phyloP scores from a whole-genome alignment of 192 early-diverging fungal genomes.

The Rhizophagus prolifer region DNA sequence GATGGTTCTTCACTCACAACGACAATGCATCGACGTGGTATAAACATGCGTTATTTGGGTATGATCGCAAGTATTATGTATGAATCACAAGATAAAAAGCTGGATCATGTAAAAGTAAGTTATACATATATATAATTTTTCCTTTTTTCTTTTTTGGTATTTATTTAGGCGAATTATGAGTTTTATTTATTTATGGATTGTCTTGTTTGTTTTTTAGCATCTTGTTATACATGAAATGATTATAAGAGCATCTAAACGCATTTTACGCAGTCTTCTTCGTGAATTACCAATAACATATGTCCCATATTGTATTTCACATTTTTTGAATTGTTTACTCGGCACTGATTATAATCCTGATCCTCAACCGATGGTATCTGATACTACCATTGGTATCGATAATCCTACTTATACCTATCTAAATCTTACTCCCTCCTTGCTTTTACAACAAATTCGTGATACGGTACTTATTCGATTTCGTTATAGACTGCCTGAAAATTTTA shows the following conservation, averaged over 20 bases:
- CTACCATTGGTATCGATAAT: conserved; percentile 29
- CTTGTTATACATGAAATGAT: conserved; percentile 87
- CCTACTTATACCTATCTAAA: conserved; percentile 42
- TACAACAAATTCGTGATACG: conserved; percentile 58
- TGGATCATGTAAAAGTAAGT: conserved; percentile 52
- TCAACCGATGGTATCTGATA: conserved; percentile 43
- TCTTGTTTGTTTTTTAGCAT: conserved; percentile 38
- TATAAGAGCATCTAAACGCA: conserved; percentile 79
- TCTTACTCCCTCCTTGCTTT: conserved; percentile 66
- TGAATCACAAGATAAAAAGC: conserved; percentile 50
- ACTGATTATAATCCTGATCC: conserved; percentile 58
- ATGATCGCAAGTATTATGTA: conserved; percentile 67
- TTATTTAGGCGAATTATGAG: too few relatives aligned
- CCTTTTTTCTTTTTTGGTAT: neutral
- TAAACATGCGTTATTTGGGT: conserved; percentile 97
- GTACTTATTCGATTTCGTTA: conserved; percentile 77
- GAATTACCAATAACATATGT: conserved; percentile 57
- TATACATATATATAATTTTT: neutral
- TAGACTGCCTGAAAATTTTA: conserved; percentile 55
- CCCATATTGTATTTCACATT: conserved; percentile 70
- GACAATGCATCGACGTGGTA: conserved; percentile 88
- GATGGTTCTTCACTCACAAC: conserved; percentile 76
- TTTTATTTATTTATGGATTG: neutral
- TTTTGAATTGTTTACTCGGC: conserved; percentile 80
- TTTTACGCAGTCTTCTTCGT: conserved; percentile 70